Evolutionary conservation across 139 green algal species (phyloP).

Genomic region (Micractinium conductrix): DNA sequence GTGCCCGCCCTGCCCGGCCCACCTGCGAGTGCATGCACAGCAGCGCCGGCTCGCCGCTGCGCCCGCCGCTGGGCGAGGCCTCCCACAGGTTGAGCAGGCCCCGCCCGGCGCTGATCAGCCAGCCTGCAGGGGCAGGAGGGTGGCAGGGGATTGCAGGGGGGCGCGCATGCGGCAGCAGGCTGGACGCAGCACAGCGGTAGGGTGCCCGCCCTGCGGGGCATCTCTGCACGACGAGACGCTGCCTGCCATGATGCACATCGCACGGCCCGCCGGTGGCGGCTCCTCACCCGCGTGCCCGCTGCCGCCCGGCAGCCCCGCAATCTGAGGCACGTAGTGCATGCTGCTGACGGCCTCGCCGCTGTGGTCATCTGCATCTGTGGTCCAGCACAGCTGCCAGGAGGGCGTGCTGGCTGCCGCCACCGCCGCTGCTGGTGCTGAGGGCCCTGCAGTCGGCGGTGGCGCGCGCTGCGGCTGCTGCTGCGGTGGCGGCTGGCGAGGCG

Average conservation of each 20-base stretch:
- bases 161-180: background rate
- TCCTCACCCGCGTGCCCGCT: slow-evolving; percentile 36
- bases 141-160: background rate
- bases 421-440: background rate
- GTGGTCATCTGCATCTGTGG: slow-evolving; percentile 25
- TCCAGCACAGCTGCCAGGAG: slow-evolving; percentile 37
- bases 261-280: no score
- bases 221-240: no score
- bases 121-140: slow-evolving; percentile 25
- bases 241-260: no score
- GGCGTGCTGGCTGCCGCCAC: background rate
- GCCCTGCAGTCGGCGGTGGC: background rate
- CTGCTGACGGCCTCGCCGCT: slow-evolving; percentile 3
- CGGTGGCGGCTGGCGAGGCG: background rate
- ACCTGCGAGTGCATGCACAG: slow-evolving; percentile 54
- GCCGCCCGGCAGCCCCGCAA: slow-evolving; percentile 36
- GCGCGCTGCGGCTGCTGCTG: background rate
- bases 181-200: no score
- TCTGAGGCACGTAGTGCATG: slow-evolving; percentile 26
- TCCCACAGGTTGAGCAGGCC: slow-evolving; percentile 78
- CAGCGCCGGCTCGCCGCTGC: slow-evolving; percentile 48
- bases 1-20: background rate
- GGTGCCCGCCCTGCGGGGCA: background rate
- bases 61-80: slow-evolving; percentile 53
- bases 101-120: slow-evolving; percentile 48